phyloP scores from a whole-genome alignment of 192 early-diverging fungal species.

The Gonapodya sp. region DNA sequence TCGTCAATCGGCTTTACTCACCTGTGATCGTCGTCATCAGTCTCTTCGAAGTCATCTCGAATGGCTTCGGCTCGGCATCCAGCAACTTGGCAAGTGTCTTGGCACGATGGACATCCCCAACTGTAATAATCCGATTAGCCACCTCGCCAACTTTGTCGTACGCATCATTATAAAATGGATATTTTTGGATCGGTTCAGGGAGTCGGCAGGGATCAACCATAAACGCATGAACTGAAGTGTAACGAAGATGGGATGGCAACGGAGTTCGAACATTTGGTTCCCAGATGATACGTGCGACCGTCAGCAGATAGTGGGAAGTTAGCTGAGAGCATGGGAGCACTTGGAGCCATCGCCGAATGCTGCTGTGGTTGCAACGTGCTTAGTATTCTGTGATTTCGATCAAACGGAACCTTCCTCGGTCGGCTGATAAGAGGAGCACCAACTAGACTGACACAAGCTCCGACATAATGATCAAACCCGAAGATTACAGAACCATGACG shows the following conservation, averaged over 20 bases:
- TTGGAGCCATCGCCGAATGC: too few relatives aligned
- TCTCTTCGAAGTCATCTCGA: conserved; percentile 27
- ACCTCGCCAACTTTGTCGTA: conserved; percentile 24
- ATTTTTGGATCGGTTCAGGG: not conserved
- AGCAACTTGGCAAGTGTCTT: conserved; percentile 47
- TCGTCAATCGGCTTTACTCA: not conserved
- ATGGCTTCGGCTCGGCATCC: conserved; percentile 36
- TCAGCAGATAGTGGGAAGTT: conserved; percentile 71
- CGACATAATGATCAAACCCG: too few relatives aligned
- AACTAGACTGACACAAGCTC: too few relatives aligned
- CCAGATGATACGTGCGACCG: conserved; percentile 77
- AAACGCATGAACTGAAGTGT: conserved; percentile 12
- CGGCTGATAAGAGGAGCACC: too few relatives aligned
- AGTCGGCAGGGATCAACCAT: conserved; percentile 2
- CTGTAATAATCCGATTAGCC: conserved; percentile 78
- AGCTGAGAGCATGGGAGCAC: too few relatives aligned
- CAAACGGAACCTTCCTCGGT: too few relatives aligned
- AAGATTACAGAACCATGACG: too few relatives aligned
- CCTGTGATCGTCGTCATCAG: not conserved
- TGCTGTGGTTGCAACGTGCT: too few relatives aligned
- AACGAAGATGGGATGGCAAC: conserved; percentile 1
- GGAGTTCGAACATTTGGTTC: conserved; percentile 59
- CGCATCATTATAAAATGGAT: not conserved
- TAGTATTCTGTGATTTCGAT: too few relatives aligned
- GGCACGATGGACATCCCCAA: conserved; percentile 74